Base-by-base conservation (phyloP, 345 rosid species). In the Citrus unshiu region DNA sequence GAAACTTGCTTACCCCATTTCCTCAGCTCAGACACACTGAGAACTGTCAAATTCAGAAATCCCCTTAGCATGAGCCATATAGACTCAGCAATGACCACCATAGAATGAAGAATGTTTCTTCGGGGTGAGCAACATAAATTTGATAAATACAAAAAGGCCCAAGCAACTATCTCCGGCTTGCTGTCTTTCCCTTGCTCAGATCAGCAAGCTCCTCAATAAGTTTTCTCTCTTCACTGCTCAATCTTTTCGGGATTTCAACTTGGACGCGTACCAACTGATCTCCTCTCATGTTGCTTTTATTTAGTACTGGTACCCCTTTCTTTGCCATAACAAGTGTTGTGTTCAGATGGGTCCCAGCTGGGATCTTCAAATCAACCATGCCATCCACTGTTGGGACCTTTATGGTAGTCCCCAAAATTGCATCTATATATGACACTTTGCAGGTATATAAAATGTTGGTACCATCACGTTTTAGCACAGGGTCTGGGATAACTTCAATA, bases 201-300 rank as follows among this genome's bases (percentile, higher is more conserved):
- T 91, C 98, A 1, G 98, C 94, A 30, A 94, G 96, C 84, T 92
- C 98, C 79, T 97, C 97, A 2, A 97, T 73, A 21, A 94, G 97
- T 80, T 89, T 91, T 86, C 88, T 89, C 88, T 97, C 99, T 65
- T 94, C 95, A 37, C 87, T 83, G 84, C 95, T 92, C 89, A 97
- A 82, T 77, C 95, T 85, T 82, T 97, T 97, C 0, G 99, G 99
- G 75, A 97, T 97, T 85, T 97, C 99, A 0, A 97, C 96, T 78
- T 97, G 99, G 35, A 97, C 98, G 9, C 98, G 94, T 25, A 97
- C 99, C 88, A 97, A 77, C 84, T 94, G 98, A 78, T 94, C 99
- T 10, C 98, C 99, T 77, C 98, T 91, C 93, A 87, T 87, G 84
- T 89, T 94, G 82, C 88, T 93, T 88, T 90, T 97, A 77, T 92